These are phyloP conservation scores for Chloranthus sessilifolius DNA, from an alignment of 164 flowering plant species.

Conservation along the genomic window DNA sequence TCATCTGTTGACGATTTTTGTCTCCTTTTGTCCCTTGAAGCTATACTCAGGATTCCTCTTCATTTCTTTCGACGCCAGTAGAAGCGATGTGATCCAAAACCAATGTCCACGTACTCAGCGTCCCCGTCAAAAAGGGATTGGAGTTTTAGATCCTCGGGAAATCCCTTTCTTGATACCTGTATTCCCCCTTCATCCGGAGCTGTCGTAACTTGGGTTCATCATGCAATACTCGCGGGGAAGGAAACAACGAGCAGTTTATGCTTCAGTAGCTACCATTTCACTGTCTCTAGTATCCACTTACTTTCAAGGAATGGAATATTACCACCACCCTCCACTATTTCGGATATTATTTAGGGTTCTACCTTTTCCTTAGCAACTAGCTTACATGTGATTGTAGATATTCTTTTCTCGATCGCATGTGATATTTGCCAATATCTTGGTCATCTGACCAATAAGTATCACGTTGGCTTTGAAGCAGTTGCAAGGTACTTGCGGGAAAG, in stretches of 20 bases:
- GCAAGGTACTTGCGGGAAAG: neutral
- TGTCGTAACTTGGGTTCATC: slow-evolving; percentile 1
- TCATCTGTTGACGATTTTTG: too few species aligned
- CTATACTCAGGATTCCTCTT: too few species aligned
- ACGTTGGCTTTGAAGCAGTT: neutral
- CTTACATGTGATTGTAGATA: slow-evolving; percentile 6
- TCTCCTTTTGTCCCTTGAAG: too few species aligned
- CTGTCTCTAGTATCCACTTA: slow-evolving; percentile 3
- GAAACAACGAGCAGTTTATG: slow-evolving; percentile 1
- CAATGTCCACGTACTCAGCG: too few species aligned
- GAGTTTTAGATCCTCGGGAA: slow-evolving; percentile 2
- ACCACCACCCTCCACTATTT: slow-evolving; percentile 7
- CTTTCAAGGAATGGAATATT: slow-evolving; percentile 9
- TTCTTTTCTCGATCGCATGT: slow-evolving; percentile 6
- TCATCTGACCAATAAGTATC: neutral
- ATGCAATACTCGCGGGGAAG: slow-evolving; percentile 1
- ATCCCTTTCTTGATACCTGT: slow-evolving; percentile 3
- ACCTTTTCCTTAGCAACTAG: neutral
- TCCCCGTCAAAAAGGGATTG: too few species aligned
- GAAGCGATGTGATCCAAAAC: too few species aligned
- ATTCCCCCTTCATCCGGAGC: slow-evolving; percentile 1
- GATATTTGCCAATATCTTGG: slow-evolving; percentile 7
- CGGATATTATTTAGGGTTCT: slow-evolving; percentile 1
- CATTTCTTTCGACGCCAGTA: too few species aligned
- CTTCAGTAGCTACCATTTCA: slow-evolving; percentile 2